Evolutionary conservation across 2,329 filamentous ascomycete species (phyloP), one percentile per base, ranked within the genome.

Genomic region (Penicillium sp.): DNA sequence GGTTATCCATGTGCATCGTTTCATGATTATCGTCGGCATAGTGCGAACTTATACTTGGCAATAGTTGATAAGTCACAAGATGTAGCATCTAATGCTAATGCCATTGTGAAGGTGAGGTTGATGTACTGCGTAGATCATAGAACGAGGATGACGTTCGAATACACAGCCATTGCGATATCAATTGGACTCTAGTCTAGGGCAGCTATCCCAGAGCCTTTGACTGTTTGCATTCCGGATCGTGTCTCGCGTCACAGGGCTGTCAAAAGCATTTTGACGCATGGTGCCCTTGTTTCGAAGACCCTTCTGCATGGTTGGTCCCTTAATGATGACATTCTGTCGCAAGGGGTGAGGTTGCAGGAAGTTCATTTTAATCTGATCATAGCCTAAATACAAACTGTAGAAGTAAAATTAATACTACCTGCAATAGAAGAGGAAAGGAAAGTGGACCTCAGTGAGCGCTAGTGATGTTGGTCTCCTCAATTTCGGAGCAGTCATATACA

Each of bases 211-310:
- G 11, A 31, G 12, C 29, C 29, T 31, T 35, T 39, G 13, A 8
- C 27, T 31, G 47, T 51, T 31, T 40, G 22, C 56, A 59, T 60
- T 58, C 58, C 35, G 36, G n/a, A 41, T 6, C 27, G 5, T 27
- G 12, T 41, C 19, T 49, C 57, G 55, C 55, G 58, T 59, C 54
- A 49, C 52, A 59, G 58, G 56, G 49, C 43, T 46, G 35, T 46
- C 28, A 27, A 8, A 19, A 47, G 31, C 30, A 41, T 27, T 39
- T 19, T 40, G 37, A 35, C 29, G 37, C 22, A 47, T 29, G 3
- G 11, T 42, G 30, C 45, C 45, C 45, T n/a, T 36, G 44, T 42
- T 47, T 42, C 35, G 5, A 44, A 6, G 19, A 33, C 48, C 49
- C 46, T 16, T 34, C 22, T 49, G 43, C 46, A 56, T 54, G 55